These are phyloP conservation scores for Colletotrichum lupini DNA, from an alignment of 2,329 filamentous ascomycete species.

Conservation along the genomic window DNA sequence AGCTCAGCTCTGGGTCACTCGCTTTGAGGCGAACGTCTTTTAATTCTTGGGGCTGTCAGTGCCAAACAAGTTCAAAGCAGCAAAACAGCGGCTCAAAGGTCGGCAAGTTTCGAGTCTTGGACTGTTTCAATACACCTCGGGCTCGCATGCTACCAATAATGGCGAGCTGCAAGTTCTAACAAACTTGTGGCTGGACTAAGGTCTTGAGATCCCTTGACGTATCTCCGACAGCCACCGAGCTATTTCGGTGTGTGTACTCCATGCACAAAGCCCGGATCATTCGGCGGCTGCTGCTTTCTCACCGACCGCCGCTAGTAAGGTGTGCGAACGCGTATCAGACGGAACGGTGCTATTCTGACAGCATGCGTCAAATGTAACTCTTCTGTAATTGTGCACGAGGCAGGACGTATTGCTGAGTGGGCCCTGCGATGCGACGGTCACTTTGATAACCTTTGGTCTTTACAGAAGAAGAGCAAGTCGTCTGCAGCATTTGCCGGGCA, in stretches of 20 bases:
- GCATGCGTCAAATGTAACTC: constrained; percentile 22
- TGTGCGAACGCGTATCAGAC: constrained; percentile 20
- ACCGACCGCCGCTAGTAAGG: constrained; percentile 14
- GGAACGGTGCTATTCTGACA: constrained; percentile 19
- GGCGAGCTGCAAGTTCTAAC: not conserved
- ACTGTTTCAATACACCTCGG: not conserved
- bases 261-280: constrained; percentile 19
- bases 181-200: not conserved
- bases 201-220: not conserved
- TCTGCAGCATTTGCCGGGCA: not conserved
- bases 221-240: constrained; percentile 19
- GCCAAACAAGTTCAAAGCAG: constrained; percentile 7
- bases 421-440: constrained; percentile 13
- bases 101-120: not conserved
- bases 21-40: constrained; percentile 21
- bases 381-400: not conserved
- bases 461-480: not conserved
- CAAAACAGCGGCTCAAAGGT: not conserved
- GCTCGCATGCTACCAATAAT: not conserved
- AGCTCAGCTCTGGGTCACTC: constrained; percentile 13
- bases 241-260: constrained; percentile 24
- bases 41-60: not conserved
- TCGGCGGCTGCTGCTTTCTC: constrained; percentile 10
- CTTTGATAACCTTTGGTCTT: not conserved
- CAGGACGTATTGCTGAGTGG: not conserved